A percentile compares a stretch with the other conserved stretches of the same genome.
These are phyloP conservation scores for Mycena kentingensis DNA, from an alignment of 768 basidiomycete genomes.

Conservation along the genomic window DNA sequence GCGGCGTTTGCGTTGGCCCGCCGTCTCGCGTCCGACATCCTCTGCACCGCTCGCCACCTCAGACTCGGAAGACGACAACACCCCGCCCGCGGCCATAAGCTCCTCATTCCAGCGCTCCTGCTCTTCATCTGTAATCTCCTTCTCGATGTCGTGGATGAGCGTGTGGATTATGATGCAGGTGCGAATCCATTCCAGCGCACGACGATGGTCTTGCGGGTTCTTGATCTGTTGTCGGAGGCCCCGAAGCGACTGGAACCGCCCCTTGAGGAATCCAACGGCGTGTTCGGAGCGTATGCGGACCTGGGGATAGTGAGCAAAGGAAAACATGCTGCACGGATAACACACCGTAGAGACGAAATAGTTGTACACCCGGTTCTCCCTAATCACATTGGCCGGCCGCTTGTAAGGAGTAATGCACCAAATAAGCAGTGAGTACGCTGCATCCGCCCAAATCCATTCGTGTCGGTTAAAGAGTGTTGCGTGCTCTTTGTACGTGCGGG, in stretches of 20 bases:
- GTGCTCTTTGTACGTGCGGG: constrained; percentile 21
- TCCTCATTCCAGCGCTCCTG: not conserved
- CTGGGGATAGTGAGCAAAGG: constrained; percentile 5
- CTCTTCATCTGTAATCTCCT: not conserved
- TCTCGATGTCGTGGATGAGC: not conserved
- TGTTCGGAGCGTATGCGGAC: constrained; percentile 33
- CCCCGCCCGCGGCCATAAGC: no score
- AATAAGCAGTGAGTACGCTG: constrained; percentile 31
- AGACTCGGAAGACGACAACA: no score
- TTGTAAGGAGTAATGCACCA: constrained; percentile 37
- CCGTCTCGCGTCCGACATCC: no score
- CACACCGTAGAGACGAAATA: constrained; percentile 26
- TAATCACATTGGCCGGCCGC: constrained; percentile 25
- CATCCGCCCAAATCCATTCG: constrained; percentile 33
- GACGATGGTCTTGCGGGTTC: constrained; percentile 7
- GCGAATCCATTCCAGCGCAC: not conserved
- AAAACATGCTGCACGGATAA: not conserved
- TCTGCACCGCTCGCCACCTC: no score
- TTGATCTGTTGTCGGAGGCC: constrained; percentile 28
- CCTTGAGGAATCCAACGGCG: constrained; percentile 26
- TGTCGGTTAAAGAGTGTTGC: constrained; percentile 13
- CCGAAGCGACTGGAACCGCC: constrained; percentile 24
- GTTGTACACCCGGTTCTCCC: constrained; percentile 29
- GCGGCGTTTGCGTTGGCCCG: no score
- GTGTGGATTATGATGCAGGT: not conserved